Evolutionary conservation across 805 yeast genomes (phyloP), one percentile per base, ranked within the genome.

Genomic region (Metschnikowia colocasiae): DNA sequence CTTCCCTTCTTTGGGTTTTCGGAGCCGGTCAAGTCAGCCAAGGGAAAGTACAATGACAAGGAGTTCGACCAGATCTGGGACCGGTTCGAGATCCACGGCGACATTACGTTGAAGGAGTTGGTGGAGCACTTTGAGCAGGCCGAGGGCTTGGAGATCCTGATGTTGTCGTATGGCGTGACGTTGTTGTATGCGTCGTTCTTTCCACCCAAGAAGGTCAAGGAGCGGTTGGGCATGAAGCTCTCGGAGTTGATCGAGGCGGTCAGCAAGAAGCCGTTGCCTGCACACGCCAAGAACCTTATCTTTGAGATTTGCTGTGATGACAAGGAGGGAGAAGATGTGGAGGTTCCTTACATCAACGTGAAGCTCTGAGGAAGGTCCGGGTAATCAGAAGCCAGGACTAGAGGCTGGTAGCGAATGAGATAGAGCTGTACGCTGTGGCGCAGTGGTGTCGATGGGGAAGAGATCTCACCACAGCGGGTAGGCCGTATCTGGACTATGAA

Each of bases 1-100:
- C 78, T 94, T 52, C 98, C 99, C 52, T 94, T 94, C 74, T 82
- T 94, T 63, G 98, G 96, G 6, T 94, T 94, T 65, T 88, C 97
- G 9, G 99, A 94, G 71, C 99, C 99, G 45, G 82, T 94, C 59
- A 84, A 83, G 40, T 88, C 97, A 32, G 80, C 86, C 40, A 83
- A 87, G 68, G 85, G 87, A 48, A 81, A 84, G 63, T 91, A 90
- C 68, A 90, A 90, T 59, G 76, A 71, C 35, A 87, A 85, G 63
- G 76, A 75, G 54, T 85, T 87, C 60, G 99, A 94, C 68, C 81
- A 78, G 67, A 89, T 92, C 59, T 94, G 99, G 99, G 97, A 89
- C 61, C 80, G 98, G 65, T 92, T 92, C 65, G 92, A 85, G 59
- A 69, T 92, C 43, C 62, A 80, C 47, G 91, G 91, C 46, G 84